A percentile compares a stretch with the other conserved stretches of the same genome.
phyloP scores from a whole-genome alignment of 192 early-diverging fungal genomes.

The Backusella macrospora region DNA sequence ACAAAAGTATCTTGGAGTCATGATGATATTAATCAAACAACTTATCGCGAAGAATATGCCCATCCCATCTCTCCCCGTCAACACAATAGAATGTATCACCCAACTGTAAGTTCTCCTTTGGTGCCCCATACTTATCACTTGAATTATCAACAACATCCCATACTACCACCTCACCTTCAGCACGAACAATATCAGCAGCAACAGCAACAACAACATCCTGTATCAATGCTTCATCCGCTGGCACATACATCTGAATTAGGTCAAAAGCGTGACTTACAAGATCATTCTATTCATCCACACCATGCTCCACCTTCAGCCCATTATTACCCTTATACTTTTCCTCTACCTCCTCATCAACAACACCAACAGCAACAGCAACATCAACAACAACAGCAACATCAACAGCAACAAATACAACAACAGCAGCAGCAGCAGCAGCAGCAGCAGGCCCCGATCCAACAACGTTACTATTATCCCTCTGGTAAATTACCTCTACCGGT shows the following conservation, averaged over 20 bases:
- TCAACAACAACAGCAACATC: neutral
- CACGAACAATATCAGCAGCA: neutral
- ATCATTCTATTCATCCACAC: conserved; percentile 8
- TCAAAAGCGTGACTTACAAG: conserved; percentile 19
- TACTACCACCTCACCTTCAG: conserved; percentile 1
- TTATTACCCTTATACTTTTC: conserved; percentile 16
- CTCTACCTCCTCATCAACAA: conserved; percentile 16
- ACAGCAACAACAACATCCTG: conserved; percentile 17
- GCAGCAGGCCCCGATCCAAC: conserved; percentile 14
- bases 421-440: neutral
- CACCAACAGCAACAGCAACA: neutral
- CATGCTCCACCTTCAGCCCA: conserved; percentile 15
- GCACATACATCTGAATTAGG: conserved; percentile 13
- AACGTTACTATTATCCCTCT: conserved; percentile 22
- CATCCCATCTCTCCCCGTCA: conserved; percentile 18
- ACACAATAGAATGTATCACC: conserved; percentile 22
- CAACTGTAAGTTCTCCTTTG: conserved; percentile 15
- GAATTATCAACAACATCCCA: conserved; percentile 3
- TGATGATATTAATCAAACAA: conserved; percentile 9
- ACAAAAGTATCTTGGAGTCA: conserved; percentile 23
- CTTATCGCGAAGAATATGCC: neutral
- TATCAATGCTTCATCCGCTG: conserved; percentile 20
- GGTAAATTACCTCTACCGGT: conserved; percentile 28
- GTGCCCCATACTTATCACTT: neutral
- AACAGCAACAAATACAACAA: neutral